phyloP scores from a whole-genome alignment of 2,329 filamentous ascomycete genomes.

The Paracoccidioides brasiliensis region DNA sequence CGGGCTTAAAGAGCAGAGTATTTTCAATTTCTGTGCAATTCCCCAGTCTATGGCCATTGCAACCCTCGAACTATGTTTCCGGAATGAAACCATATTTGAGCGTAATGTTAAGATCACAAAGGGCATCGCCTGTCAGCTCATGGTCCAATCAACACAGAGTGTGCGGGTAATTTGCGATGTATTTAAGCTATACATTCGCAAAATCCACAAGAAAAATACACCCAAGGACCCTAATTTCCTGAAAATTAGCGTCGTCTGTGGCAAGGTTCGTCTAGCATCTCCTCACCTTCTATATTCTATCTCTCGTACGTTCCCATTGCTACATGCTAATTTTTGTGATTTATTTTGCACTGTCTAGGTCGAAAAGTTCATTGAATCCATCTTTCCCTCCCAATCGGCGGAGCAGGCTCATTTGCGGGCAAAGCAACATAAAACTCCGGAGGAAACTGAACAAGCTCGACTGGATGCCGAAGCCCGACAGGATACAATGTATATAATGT shows the following conservation, averaged over 20 bases:
- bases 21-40: conserved; percentile 98
- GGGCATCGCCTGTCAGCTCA: conserved; percentile 79
- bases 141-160: conserved; percentile 89
- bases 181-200: conserved; percentile 63
- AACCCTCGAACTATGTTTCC: conserved; percentile 81
- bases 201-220: conserved; percentile 87
- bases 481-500: conserved; percentile 11
- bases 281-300: too few relatives aligned
- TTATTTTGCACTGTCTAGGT: conserved; percentile 42
- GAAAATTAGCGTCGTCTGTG: conserved; percentile 81
- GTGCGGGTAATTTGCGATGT: conserved; percentile 65
- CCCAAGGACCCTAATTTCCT: conserved; percentile 86
- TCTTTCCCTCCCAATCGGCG: conserved; percentile 75
- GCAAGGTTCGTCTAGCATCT: conserved; percentile 59
- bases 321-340: too few relatives aligned
- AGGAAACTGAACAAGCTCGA: conserved; percentile 39
- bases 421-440: conserved; percentile 43
- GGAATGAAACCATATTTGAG: conserved; percentile 74
- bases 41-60: conserved; percentile 97
- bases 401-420: conserved; percentile 39
- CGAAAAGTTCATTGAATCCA: conserved; percentile 86
- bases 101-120: conserved; percentile 94
- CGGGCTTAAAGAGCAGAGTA: conserved; percentile 84
- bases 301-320: too few relatives aligned
- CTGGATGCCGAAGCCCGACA: conserved; percentile 27